Evolutionary conservation across 306 rosid genomes (phyloP), one percentile per base, ranked within the genome.

Genomic region (Gillenia trifoliata): DNA sequence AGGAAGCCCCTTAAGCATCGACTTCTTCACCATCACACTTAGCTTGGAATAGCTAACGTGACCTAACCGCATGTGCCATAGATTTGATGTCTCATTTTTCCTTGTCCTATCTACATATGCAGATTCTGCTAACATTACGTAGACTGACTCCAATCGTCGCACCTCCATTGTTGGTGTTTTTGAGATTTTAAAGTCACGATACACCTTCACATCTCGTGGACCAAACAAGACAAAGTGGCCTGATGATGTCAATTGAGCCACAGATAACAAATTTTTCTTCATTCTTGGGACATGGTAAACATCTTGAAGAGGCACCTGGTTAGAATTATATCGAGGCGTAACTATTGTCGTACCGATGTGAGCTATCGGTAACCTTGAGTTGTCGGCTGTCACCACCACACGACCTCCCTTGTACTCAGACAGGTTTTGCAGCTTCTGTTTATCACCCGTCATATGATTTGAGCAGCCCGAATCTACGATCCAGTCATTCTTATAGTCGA

Each of bases 361-460:
- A 19, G 68, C 34, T 25, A 76, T 76, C 12, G 34, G 57, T 30
- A 76, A 30, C 25, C 23, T 56, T 29, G 22, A 40, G 47, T 76
- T 68, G 10, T 66, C 11, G 1, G 68, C 19, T 56, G 68, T 67
- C 25, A 68, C 78, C 34, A 74, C 62, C n/a, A 47, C 62, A 1
- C 31, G 28, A 28, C 49, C 10, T 43, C 70, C 70, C 29, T 68
- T 62, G n/a, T 68, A 60, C 20, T 60, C 25, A 7, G 15, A 8
- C 55, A 61, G 1, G 25, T 49, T 49, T 8, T 71, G 33, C 22
- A 71, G 11, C 45, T 71, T 64, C 26, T 64, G 16, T 25, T 71
- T 33, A 40, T 78, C 71, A 50, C 77, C 30, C 1, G 56, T 77
- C 80, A 77, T 68, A 9, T 77, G 69, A 56, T 75, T 66, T 34